Evolutionary conservation across 495 filamentous ascomycete genomes (phyloP), one percentile per base, ranked within the genome.

Genomic region (Aspergillus saccharolyticus): DNA sequence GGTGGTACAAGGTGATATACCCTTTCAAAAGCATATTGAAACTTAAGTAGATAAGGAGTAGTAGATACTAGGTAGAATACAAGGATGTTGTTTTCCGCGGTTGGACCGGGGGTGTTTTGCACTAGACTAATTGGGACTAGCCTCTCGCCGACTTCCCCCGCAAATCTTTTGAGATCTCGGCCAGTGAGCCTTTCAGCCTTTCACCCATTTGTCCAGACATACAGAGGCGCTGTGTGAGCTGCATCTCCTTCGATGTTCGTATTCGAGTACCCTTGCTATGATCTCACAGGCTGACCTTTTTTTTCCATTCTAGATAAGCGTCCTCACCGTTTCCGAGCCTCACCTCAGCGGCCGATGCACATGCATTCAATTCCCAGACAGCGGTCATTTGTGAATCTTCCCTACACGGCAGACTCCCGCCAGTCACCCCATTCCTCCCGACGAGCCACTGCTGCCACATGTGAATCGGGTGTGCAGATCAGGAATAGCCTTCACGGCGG

Each of bases 111-210:
- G 9, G 25, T 12, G n/a, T 24, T 28, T n/a, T 30, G 44, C 47
- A 1, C 47, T 50, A 50, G 47, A 17, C 47, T 17, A 50, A 17
- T 30, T 8, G 22, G 47, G 47, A 3, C n/a, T 50, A 50, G 47
- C 47, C n/a, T 30, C 46, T 49, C 47, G 17, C 21, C 33, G 7
- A 39, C 12, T 15, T 39, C 33, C 47, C 47, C 47, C 47, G 47
- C 47, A 28, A 28, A 50, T 50, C 47, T 50, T 50, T 50, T 18
- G 47, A 50, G 47, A 39, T 39, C 33, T n/a, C n/a, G n/a, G 16
- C 47, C 44, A 4, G 22, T 24, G 15, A 17, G 12, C 22, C 6
- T 50, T 24, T n/a, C n/a, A n/a, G n/a, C 17, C 47, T 30, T 28
- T 30, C 22, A n/a, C 4, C 17, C 28, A 10, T n/a, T 25, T 25